phyloP scores from a whole-genome alignment of 805 yeast genomes.

The Candida incommunis region DNA sequence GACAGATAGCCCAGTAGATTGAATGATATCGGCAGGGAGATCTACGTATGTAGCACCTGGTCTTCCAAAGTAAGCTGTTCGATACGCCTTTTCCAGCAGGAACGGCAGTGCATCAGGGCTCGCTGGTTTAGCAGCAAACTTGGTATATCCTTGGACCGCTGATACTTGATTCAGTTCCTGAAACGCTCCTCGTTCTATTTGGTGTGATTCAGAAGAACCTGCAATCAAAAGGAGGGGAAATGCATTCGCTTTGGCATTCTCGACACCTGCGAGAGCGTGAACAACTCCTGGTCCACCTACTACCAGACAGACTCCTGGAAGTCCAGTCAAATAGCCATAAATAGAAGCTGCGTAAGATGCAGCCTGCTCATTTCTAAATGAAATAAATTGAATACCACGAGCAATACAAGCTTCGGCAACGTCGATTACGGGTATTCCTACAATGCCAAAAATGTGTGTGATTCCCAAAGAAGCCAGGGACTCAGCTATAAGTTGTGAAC shows the following conservation, averaged over 20 bases:
- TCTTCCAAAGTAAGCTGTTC: slow-evolving; percentile 30
- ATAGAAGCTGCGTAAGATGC: slow-evolving; percentile 67
- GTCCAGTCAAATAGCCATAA: slow-evolving; percentile 50
- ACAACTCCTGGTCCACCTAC: slow-evolving; percentile 70
- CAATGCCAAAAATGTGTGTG: slow-evolving; percentile 49
- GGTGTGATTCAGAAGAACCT: slow-evolving; percentile 40
- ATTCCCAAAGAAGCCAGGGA: slow-evolving; percentile 37
- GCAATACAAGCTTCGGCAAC: slow-evolving; percentile 47
- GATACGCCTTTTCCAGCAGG: slow-evolving; percentile 33
- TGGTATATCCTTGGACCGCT: slow-evolving; percentile 32
- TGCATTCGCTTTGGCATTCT: slow-evolving; percentile 44
- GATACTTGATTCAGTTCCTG: slow-evolving; percentile 59
- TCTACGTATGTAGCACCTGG: slow-evolving; percentile 55
- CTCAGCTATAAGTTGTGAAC: slow-evolving; percentile 36
- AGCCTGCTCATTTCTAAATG: slow-evolving; percentile 59
- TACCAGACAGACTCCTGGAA: slow-evolving; percentile 52
- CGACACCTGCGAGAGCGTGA: slow-evolving; percentile 52
- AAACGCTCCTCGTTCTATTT: slow-evolving; percentile 45
- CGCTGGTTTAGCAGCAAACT: slow-evolving; percentile 35
- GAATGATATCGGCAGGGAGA: slow-evolving; percentile 47
- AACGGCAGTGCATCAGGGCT: slow-evolving; percentile 23
- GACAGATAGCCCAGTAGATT: slow-evolving; percentile 8
- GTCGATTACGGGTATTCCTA: slow-evolving; percentile 65
- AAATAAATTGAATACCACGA: slow-evolving; percentile 39
- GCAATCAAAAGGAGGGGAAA: slow-evolving; percentile 58